Evolutionary conservation across 1,284 basidiomycete species (phyloP).

Genomic region (Caloboletus firmus): DNA sequence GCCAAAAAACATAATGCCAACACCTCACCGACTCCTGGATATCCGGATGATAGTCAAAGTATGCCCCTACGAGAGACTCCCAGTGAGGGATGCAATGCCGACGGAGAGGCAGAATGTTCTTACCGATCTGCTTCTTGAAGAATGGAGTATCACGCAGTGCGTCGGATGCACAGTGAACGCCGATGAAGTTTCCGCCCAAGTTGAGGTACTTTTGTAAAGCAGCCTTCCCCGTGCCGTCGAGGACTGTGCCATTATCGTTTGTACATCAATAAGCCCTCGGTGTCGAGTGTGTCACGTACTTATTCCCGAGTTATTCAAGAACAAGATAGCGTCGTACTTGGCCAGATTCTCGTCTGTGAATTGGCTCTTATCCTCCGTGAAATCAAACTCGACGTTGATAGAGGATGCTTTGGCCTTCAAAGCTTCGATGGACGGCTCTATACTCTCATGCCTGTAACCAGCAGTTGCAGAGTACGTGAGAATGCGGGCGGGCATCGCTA

Average conservation of each 20-base stretch:
- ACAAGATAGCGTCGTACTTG: constrained; percentile 58
- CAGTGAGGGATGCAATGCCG: neutral
- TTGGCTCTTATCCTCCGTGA: constrained; percentile 52
- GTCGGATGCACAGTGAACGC: constrained; percentile 70
- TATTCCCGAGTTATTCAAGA: constrained; percentile 63
- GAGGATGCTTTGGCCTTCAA: constrained; percentile 43
- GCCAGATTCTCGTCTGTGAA: constrained; percentile 52
- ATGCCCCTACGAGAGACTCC: constrained; percentile 46
- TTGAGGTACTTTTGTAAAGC: constrained; percentile 63
- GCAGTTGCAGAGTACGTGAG: constrained; percentile 48
- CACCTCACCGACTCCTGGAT: constrained; percentile 51
- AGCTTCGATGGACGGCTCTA: constrained; percentile 59
- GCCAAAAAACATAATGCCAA: neutral
- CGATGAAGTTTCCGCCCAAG: constrained; percentile 70
- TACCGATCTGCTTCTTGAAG: constrained; percentile 49
- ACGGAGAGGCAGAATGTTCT: neutral
- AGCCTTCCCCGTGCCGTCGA: constrained; percentile 52
- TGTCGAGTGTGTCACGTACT: constrained; percentile 36
- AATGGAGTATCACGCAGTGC: constrained; percentile 66
- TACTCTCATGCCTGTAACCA: constrained; percentile 61
- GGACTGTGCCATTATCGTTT: constrained; percentile 40
- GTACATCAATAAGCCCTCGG: neutral
- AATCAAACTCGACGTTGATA: constrained; percentile 52
- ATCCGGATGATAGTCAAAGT: constrained; percentile 66
- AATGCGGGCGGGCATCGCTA: constrained; percentile 33